Percentiles rank a stretch among this genome's conserved stretches.
phyloP scores from a whole-genome alignment of 495 filamentous ascomycete species.

The Penicillium desertorum region DNA sequence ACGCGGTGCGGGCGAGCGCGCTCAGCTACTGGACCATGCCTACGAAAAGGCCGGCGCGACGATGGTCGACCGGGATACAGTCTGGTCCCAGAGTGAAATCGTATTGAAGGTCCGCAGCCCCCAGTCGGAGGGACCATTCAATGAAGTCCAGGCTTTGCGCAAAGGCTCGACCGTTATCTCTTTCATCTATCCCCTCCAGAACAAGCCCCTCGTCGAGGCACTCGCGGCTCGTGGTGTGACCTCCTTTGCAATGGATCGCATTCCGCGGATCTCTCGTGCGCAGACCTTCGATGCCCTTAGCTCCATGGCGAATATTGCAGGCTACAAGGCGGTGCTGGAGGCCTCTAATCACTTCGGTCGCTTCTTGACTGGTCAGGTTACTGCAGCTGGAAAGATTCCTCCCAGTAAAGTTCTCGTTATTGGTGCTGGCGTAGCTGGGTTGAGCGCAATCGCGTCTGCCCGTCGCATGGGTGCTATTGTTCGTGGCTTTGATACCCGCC shows the following conservation, averaged over 20 bases:
- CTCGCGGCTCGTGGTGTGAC: conserved; percentile 63
- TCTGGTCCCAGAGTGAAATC: conserved; percentile 72
- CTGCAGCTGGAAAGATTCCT: conserved; percentile 78
- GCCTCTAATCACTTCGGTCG: conserved; percentile 80
- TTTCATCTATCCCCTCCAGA: conserved; percentile 73
- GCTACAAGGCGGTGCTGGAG: conserved; percentile 81
- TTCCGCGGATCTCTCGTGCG: conserved; percentile 78
- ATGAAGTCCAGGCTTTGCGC: conserved; percentile 60
- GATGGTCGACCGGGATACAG: conserved; percentile 57
- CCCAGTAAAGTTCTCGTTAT: conserved; percentile 82
- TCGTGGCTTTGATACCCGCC: conserved; percentile 76
- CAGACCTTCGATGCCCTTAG: conserved; percentile 73
- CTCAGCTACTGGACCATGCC: conserved; percentile 68
- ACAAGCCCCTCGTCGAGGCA: conserved; percentile 64
- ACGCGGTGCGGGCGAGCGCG: conserved; percentile 68
- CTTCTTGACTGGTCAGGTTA: conserved; percentile 80
- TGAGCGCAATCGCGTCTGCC: conserved; percentile 79
- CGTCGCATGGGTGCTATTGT: conserved; percentile 81
- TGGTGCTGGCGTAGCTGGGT: conserved; percentile 75
- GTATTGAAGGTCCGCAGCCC: conserved; percentile 77
- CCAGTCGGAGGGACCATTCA: conserved; percentile 47
- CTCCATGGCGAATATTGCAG: conserved; percentile 86
- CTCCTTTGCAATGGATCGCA: conserved; percentile 80
- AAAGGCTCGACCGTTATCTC: conserved; percentile 69
- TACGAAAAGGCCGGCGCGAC: conserved; percentile 73